Evolutionary conservation across 2,329 filamentous ascomycete species (phyloP), one percentile per base, ranked within the genome.

Genomic region (Coccinonectria pachysandricola): DNA sequence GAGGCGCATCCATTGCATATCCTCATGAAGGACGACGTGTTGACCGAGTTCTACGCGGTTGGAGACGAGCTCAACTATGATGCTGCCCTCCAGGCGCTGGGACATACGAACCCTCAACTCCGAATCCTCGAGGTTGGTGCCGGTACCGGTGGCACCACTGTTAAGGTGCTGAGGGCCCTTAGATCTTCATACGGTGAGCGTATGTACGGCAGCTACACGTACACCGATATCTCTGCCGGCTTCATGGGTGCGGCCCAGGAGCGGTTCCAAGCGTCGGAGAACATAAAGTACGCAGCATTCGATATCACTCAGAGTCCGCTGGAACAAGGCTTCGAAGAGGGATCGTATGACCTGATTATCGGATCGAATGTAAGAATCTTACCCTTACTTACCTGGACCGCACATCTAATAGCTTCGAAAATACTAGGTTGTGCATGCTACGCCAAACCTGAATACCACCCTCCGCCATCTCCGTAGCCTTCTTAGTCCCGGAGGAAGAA

Each of bases 181-280:
- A 7, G 10, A 7, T 19, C 17, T 7, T 7, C 17, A 19, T 7
- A 19, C 7, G 17, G 17, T 7, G 17, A 19, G 17, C 17, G 10
- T 7, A 7, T 19, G 7, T 19, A 19, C 17, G 17, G 10, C 17
- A 10, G 10, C 7, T 19, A 19, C 17, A 7, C 17, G 7, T 19
- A 19, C 17, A 19, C 17, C 17, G 17, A 19, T 19, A 10, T 19
- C 7, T 19, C 17, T 19, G 17, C 17, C 17, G 17, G 17, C 17
- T 52, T 52, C 32, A 49, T 52, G 20, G 34, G 31, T 9, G 23
- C 26, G 4, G 49, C 49, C 2, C 28, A 33, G 11, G 26, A 37
- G 12, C 27, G 29, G n/a, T 35, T 41, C 4, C 24, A 26, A 15
- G 26, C 24, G 24, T 23, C 17, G 4, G 15, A 33, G 6, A 18